Evolutionary conservation across 148 eudicot genomes (phyloP).

Genomic region (Camellia lanceoleosa): DNA sequence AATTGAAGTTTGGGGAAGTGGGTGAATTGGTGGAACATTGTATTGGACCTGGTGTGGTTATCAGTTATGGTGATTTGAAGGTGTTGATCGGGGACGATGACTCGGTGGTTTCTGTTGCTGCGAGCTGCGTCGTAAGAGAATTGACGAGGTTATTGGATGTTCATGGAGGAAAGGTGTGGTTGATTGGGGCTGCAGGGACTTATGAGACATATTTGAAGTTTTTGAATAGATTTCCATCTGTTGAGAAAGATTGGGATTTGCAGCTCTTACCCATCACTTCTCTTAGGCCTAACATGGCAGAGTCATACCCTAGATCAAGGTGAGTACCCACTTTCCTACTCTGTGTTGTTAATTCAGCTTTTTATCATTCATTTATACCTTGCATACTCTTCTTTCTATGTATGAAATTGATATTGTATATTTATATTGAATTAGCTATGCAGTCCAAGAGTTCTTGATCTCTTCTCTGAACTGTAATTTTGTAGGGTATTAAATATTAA

Average conservation of each 20-base stretch:
- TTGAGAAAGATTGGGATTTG: constrained; percentile 72
- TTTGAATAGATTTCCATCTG: constrained; percentile 49
- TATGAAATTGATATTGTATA: neutral
- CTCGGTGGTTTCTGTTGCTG: constrained; percentile 27
- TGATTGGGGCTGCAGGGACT: constrained; percentile 55
- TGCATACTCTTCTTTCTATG: neutral
- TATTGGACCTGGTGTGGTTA: constrained; percentile 51
- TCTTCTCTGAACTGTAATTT: neutral
- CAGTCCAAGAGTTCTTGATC: neutral
- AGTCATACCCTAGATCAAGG: constrained; percentile 59
- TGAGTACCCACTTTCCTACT: constrained; percentile 11
- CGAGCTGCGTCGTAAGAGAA: constrained; percentile 41
- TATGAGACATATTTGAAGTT: constrained; percentile 64
- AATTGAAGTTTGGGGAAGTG: constrained; percentile 48
- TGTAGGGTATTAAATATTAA: neutral
- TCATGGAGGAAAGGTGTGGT: constrained; percentile 53
- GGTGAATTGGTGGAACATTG: constrained; percentile 35
- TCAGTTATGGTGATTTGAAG: constrained; percentile 59
- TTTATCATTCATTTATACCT: neutral
- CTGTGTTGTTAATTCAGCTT: neutral
- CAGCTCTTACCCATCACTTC: constrained; percentile 65
- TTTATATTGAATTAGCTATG: neutral
- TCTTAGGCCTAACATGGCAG: constrained; percentile 38
- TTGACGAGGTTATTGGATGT: constrained; percentile 43
- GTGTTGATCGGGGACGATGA: constrained; percentile 36